Evolutionary conservation across 2,329 filamentous ascomycete genomes (phyloP), one percentile per base, ranked within the genome.

Genomic region (Trichothecium sympodiale): DNA sequence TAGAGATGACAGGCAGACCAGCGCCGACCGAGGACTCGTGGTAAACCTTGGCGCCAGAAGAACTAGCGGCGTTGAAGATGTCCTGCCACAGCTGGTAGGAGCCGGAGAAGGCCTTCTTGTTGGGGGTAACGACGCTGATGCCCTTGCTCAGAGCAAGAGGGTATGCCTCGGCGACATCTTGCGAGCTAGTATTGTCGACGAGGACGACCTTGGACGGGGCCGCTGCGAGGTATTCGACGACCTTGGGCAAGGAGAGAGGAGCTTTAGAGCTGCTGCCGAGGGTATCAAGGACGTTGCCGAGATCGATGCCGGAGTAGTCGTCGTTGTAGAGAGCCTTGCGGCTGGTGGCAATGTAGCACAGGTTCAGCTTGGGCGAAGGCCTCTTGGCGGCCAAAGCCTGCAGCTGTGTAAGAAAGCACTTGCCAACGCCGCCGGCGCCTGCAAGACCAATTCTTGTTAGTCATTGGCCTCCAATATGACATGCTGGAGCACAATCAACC

Each of bases 41-140:
- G 69, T 91, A 96, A 40, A 96, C 71, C 54, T 86, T 83, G 30
- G 88, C 84, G 30, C 81, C 82, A 2, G 74, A 74, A 20, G 71
- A 67, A 33, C 72, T 68, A 2, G 87, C 80, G 2, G 84, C 72
- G 3, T 67, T 62, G 59, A 94, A 93, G 53, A 98, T 95, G 43
- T 83, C 76, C 51, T 84, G 74, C 88, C 89, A 98, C 38, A 94
- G 67, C 47, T 77, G 68, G 50, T 84, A 78, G 31, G 75, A 77
- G 39, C 83, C 79, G 0, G 86, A 93, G 62, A 98, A 98, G 12
- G 83, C 89, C 64, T 98, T 98, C 69, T 98, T 98, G 71, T 96
- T 98, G 30, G 91, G 88, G 1, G 91, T 98, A 18, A 96, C 85
- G 49, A 98, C 77, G 59, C 78, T 89, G 58, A 98, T 80, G 10